A percentile compares a stretch with the other conserved stretches of the same genome.
Evolutionary conservation across 1,284 basidiomycete species (phyloP).

Genomic region (Rhodotorula sp.): DNA sequence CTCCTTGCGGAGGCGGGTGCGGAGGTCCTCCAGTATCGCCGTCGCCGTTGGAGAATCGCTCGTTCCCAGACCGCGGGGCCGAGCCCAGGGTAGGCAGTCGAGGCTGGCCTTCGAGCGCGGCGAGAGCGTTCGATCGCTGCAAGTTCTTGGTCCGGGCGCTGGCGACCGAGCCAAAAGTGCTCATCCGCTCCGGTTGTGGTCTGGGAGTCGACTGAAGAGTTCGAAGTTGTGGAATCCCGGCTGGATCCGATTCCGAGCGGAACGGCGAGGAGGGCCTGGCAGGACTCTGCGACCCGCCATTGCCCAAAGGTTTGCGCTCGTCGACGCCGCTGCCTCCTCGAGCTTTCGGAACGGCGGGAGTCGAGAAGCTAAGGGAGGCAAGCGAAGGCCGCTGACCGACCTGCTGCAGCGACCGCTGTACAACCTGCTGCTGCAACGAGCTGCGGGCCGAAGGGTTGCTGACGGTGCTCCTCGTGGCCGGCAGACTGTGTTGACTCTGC

Average conservation of each 20-base stretch:
- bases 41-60: neutral
- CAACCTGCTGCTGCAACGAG: too few species aligned
- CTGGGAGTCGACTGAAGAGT: too few species aligned
- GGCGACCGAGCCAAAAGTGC: slow-evolving; percentile 10
- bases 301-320: too few species aligned
- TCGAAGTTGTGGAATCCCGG: too few species aligned
- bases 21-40: neutral
- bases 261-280: neutral
- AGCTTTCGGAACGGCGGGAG: neutral
- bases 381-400: neutral
- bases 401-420: too few species aligned
- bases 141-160: neutral
- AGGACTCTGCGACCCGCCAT: too few species aligned
- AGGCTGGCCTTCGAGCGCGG: slow-evolving; percentile 22
- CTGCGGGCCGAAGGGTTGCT: too few species aligned
- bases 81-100: neutral
- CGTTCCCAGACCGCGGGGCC: neutral
- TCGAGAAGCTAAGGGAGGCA: neutral
- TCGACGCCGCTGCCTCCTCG: neutral
- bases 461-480: neutral
- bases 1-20: neutral
- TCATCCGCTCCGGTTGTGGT: neutral
- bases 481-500: neutral
- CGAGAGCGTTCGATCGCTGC: slow-evolving; percentile 14
- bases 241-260: neutral